phyloP scores from a whole-genome alignment of 2,329 filamentous ascomycete species.

The Calonectria leucothoes region DNA sequence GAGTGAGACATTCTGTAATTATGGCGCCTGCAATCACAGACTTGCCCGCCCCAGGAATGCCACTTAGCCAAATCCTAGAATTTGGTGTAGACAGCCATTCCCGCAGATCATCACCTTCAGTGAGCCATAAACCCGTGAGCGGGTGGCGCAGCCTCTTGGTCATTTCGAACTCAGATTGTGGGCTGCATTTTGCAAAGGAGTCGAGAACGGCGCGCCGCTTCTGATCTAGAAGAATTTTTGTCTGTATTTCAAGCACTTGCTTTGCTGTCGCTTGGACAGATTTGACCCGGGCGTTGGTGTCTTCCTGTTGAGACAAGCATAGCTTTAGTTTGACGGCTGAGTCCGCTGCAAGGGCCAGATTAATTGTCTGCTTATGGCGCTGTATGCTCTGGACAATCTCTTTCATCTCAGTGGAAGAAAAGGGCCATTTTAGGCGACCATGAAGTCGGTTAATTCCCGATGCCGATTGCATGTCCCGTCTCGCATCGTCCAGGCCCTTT shows the following conservation, averaged over 20 bases:
- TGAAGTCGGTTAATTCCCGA: not conserved
- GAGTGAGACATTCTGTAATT: constrained; percentile 2
- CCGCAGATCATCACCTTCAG: not conserved
- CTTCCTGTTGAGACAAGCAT: not conserved
- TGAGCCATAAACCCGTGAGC: constrained; percentile 16
- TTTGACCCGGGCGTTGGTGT: not conserved
- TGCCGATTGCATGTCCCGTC: not conserved
- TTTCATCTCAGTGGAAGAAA: constrained; percentile 11
- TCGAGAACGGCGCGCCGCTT: not conserved
- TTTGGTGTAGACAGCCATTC: not conserved
- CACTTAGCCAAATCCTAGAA: constrained; percentile 1
- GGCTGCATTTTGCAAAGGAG: constrained; percentile 11
- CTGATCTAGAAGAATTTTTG: not conserved
- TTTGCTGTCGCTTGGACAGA: not conserved
- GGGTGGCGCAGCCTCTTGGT: not conserved
- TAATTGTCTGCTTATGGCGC: constrained; percentile 18
- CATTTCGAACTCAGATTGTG: not conserved
- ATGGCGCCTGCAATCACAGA: constrained; percentile 10
- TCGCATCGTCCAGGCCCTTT: not conserved
- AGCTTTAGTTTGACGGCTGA: not conserved
- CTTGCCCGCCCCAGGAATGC: constrained; percentile 26
- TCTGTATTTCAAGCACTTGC: not conserved
- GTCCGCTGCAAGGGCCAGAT: constrained; percentile 2
- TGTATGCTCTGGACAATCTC: not conserved
- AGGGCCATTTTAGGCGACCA: constrained; percentile 15